phyloP scores from a whole-genome alignment of 179 eudicot genomes.

The Spergularia azorica region DNA sequence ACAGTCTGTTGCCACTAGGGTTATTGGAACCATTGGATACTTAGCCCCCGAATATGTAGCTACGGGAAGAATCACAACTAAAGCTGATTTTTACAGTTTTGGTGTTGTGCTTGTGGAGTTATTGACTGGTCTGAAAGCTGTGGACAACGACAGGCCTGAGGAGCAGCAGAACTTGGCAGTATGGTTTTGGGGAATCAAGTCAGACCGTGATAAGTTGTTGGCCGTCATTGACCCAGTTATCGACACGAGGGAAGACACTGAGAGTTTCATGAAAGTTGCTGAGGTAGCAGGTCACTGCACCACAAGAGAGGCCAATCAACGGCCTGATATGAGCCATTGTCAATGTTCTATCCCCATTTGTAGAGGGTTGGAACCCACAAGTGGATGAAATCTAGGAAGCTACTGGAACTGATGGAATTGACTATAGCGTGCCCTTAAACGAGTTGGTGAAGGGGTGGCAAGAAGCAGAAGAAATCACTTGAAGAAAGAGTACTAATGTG shows the following conservation, averaged over 20 bases:
- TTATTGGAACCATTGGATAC: too few species aligned
- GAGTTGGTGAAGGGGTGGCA: constrained; percentile 98
- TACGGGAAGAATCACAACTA: constrained; percentile 88
- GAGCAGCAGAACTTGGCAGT: constrained; percentile 85
- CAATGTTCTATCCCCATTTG: constrained; percentile 69
- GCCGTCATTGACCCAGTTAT: constrained; percentile 71
- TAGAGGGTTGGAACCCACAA: constrained; percentile 92
- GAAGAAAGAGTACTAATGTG: too few species aligned
- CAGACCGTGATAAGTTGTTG: constrained; percentile 58
- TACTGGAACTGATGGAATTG: constrained; percentile 86
- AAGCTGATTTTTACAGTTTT: constrained; percentile 84
- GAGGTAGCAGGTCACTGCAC: constrained; percentile 97
- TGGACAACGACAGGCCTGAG: constrained; percentile 74
- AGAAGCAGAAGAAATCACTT: constrained; percentile 82
- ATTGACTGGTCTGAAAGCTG: constrained; percentile 81
- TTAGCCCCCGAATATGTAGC: constrained; percentile 35
- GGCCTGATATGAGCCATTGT: constrained; percentile 98
- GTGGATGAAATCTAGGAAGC: constrained; percentile 92
- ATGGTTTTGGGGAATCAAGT: constrained; percentile 81
- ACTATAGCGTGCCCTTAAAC: constrained; percentile 79
- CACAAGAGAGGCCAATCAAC: constrained; percentile 76
- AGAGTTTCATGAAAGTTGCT: constrained; percentile 59
- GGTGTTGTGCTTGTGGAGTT: constrained; percentile 92
- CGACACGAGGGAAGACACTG: constrained; percentile 56
- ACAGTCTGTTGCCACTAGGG: constrained; percentile 56